Evolutionary conservation across 2,329 filamentous ascomycete genomes (phyloP), one percentile per base, ranked within the genome.

Genomic region (Ascochyta koolunga): DNA sequence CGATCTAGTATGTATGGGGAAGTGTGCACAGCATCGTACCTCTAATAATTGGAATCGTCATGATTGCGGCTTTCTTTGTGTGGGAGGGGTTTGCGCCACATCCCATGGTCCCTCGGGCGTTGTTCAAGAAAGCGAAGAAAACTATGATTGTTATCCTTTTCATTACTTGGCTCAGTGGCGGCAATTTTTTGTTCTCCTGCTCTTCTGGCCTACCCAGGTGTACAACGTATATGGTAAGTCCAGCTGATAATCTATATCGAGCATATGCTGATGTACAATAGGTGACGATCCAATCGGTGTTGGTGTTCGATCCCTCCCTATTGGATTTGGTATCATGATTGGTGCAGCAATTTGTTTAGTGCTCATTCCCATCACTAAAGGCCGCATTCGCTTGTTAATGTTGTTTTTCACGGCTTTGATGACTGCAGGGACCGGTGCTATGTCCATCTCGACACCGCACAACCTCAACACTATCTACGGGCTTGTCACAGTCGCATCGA

Each of bases 281-380:
- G 67, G 68, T 22, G 83, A 89, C 59, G 83, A 88, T 58, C 85
- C 86, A 0, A 70, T 87, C 16, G 80, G 78, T 19, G 82, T 89
- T 48, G 87, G 87, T n/a, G 73, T 89, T 53, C 82, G 87, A 52
- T 84, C 84, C 35, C 71, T 90, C 5, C 86, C 87, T 1, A 80
- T 89, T 57, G 86, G 84, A 2, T 85, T 89, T 56, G 81, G 81
- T 21, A 87, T 89, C 64, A 78, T 89, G 29, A 73, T 73, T 29
- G 87, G 87, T 11, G 86, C 86, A 21, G 80, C 81, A 48, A 77
- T 87, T 57, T 81, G 83, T 2, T 77, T 89, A 2, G 77, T 79
- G 56, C 75, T 88, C 2, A 77, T 89, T 21, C 83, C 82, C 19
- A 69, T 82, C 7, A 80, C 84, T 61, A 79, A 79, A 35, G 86